Conservation (phyloP, 2,329 filamentous ascomycete genomes). For the Phaeophleospora eucalypticola region DNA sequence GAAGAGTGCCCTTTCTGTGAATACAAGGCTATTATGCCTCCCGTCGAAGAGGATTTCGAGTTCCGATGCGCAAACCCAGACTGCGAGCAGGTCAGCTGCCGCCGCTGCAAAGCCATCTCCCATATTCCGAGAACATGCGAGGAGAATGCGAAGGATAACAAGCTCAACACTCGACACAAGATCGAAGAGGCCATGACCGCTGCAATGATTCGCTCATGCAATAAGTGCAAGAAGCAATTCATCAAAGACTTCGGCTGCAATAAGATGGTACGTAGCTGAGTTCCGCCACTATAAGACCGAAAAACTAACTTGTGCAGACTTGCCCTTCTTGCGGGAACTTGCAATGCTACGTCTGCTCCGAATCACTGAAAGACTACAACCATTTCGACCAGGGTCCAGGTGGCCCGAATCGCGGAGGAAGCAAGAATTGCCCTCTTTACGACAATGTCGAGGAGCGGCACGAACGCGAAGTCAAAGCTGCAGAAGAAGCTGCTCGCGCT, state of each 20-base stretch:
- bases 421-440: constrained; percentile 58
- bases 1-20: constrained; percentile 78
- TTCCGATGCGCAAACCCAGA: constrained; percentile 66
- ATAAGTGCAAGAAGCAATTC: constrained; percentile 67
- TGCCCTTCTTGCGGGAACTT: constrained; percentile 58
- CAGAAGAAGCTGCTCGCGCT: constrained; percentile 56
- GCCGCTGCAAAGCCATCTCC: constrained; percentile 61
- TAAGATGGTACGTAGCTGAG: constrained; percentile 55
- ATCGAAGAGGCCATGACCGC: constrained; percentile 83
- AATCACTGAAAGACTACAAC: constrained; percentile 57
- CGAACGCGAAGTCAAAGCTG: constrained; percentile 58
- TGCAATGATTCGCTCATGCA: constrained; percentile 73
- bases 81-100: constrained; percentile 54
- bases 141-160: constrained; percentile 58
- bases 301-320: constrained; percentile 24
- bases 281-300: background rate
- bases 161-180: constrained; percentile 57
- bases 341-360: constrained; percentile 68
- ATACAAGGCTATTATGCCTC: constrained; percentile 69
- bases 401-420: constrained; percentile 38
- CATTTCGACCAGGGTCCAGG: constrained; percentile 61
- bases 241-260: constrained; percentile 79
- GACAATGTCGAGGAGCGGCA: constrained; percentile 57
- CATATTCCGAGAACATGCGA: constrained; percentile 71
- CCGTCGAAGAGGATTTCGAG: constrained; percentile 64